These are phyloP conservation scores for Talaromyces sp. DNA, from an alignment of 2,329 filamentous ascomycete species.

Conservation along the genomic window DNA sequence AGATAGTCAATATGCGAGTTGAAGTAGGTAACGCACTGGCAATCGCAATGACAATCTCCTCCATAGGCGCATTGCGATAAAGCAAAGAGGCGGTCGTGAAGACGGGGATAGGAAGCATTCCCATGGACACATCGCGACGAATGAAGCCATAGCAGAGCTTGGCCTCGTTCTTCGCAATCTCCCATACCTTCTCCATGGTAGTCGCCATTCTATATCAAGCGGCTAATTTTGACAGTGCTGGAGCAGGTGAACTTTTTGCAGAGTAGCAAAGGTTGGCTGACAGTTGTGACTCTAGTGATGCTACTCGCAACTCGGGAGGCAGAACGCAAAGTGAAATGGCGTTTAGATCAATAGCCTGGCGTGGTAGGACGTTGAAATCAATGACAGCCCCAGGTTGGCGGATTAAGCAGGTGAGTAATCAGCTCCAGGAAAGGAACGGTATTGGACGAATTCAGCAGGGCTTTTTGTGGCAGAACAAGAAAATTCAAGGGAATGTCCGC, in stretches of 20 bases:
- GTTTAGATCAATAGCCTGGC: neutral
- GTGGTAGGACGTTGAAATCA: neutral
- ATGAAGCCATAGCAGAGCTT: slow-evolving; percentile 17
- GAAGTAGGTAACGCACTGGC: slow-evolving; percentile 6
- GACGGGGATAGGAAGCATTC: slow-evolving; percentile 16
- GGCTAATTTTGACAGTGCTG: neutral
- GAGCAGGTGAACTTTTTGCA: neutral
- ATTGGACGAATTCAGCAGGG: neutral
- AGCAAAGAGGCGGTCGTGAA: slow-evolving; percentile 17
- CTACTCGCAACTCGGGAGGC: neutral
- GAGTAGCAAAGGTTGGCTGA: neutral
- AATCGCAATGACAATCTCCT: slow-evolving; percentile 5
- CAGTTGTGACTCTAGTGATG: neutral
- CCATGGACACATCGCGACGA: slow-evolving; percentile 15
- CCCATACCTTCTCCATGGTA: slow-evolving; percentile 11
- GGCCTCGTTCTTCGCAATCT: slow-evolving; percentile 9
- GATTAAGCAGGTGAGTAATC: slow-evolving; percentile 3
- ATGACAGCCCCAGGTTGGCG: neutral
- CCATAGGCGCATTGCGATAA: slow-evolving; percentile 11
- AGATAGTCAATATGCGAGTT: neutral
- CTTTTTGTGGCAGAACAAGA: neutral
- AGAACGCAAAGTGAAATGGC: neutral
- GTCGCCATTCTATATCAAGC: neutral
- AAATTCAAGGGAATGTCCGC: neutral
- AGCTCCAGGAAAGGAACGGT: neutral